A percentile compares a stretch with the other conserved stretches of the same genome.
Conservation (phyloP, 2,329 filamentous ascomycete species). For the Moelleriella libera region DNA sequence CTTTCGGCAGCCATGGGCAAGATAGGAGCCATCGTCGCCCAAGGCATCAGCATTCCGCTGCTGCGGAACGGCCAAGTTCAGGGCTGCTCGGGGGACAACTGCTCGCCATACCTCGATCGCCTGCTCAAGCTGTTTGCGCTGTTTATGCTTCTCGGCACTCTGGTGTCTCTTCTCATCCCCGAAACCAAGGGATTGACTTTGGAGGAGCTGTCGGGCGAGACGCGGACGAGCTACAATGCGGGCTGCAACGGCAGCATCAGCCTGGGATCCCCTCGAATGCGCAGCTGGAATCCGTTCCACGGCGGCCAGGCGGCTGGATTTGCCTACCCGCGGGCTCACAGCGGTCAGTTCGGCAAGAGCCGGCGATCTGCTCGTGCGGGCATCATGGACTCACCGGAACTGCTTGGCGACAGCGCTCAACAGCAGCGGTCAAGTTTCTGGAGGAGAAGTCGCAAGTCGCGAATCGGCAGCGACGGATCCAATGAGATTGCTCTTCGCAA, state of each 20-base stretch:
- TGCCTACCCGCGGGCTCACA: constrained; percentile 23
- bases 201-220: constrained; percentile 55
- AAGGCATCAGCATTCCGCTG: constrained; percentile 49
- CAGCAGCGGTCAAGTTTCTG: constrained; percentile 14
- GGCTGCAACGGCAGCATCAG: constrained; percentile 35
- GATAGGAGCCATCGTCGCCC: constrained; percentile 52
- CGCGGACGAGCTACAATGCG: constrained; percentile 42
- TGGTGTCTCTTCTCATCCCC: constrained; percentile 58
- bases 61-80: constrained; percentile 39
- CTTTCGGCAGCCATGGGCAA: constrained; percentile 54
- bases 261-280: constrained; percentile 15
- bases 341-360: constrained; percentile 10
- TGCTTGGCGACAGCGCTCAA: constrained; percentile 13
- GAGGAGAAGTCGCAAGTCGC: constrained; percentile 13
- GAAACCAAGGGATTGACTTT: constrained; percentile 65
- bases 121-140: constrained; percentile 67
- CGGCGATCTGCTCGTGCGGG: constrained; percentile 19
- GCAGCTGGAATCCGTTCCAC: constrained; percentile 29
- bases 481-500: constrained; percentile 18
- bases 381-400: constrained; percentile 29
- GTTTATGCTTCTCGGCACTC: constrained; percentile 63
- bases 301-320: constrained; percentile 40
- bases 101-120: constrained; percentile 50
- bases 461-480: constrained; percentile 13
- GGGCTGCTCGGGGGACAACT: constrained; percentile 31